phyloP scores from a whole-genome alignment of 768 basidiomycete species.

The Strobilomyces dryophilus region DNA sequence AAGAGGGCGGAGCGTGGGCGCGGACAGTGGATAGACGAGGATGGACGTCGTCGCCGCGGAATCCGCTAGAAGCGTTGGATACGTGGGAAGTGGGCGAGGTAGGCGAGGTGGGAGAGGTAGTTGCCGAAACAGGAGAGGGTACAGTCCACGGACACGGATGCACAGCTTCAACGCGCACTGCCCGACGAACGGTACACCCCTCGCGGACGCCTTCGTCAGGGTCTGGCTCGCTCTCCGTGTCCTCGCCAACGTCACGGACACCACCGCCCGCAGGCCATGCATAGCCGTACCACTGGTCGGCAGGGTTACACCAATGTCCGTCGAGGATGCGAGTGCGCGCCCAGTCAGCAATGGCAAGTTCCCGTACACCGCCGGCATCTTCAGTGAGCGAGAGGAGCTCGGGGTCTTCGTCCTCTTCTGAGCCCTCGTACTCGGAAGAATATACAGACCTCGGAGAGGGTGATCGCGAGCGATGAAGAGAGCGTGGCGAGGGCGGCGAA shows the following conservation, averaged over 20 bases:
- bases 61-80: constrained; percentile 5
- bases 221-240: constrained; percentile 29
- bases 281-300: constrained; percentile 60
- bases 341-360: constrained; percentile 68
- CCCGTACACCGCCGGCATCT: constrained; percentile 42
- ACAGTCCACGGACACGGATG: constrained; percentile 66
- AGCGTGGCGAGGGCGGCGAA: constrained; percentile 24
- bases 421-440: constrained; percentile 32
- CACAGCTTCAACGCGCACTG: constrained; percentile 22
- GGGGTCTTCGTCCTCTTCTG: constrained; percentile 43
- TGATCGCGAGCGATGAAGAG: constrained; percentile 27
- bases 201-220: constrained; percentile 17
- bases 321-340: constrained; percentile 67
- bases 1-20: constrained; percentile 57
- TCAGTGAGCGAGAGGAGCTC: constrained; percentile 43
- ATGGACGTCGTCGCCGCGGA: constrained; percentile 34
- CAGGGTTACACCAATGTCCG: constrained; percentile 72
- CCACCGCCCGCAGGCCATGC: constrained; percentile 36
- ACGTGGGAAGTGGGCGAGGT: constrained; percentile 19
- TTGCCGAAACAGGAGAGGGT: constrained; percentile 4
- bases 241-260: constrained; percentile 25
- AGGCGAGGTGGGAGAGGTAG: constrained; percentile 17
- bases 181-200: constrained; percentile 18
- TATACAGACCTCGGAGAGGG: constrained; percentile 29
- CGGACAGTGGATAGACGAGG: constrained; percentile 46